phyloP scores from a whole-genome alignment of 2,329 filamentous ascomycete genomes.

The Xylariomycetidae sp. region DNA sequence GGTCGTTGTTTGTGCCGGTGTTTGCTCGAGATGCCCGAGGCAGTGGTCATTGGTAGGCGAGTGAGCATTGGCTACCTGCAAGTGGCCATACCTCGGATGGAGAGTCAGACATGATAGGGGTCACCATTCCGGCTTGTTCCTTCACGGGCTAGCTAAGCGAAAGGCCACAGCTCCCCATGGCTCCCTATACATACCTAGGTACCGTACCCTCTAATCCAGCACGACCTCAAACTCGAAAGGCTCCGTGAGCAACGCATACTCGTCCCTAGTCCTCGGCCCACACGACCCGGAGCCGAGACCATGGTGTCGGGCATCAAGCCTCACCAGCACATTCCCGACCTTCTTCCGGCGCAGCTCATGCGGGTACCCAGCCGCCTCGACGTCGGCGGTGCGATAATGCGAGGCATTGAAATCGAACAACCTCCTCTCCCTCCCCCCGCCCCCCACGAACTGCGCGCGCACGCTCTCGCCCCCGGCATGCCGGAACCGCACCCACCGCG shows the following conservation, averaged over 20 bases:
- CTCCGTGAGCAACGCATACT: constrained; percentile 37
- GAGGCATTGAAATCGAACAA: constrained; percentile 50
- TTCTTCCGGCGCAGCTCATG: constrained; percentile 50
- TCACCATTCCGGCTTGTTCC: too few relatives aligned
- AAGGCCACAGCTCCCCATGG: too few relatives aligned
- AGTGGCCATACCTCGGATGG: too few relatives aligned
- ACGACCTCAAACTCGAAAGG: constrained; percentile 38
- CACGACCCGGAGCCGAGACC: constrained; percentile 59
- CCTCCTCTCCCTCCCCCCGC: constrained; percentile 22
- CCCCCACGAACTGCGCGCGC: constrained; percentile 22
- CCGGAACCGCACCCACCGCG: constrained; percentile 48
- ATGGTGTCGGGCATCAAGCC: constrained; percentile 56
- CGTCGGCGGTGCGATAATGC: constrained; percentile 43
- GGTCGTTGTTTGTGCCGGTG: too few relatives aligned
- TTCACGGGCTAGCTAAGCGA: too few relatives aligned
- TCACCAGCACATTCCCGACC: constrained; percentile 48
- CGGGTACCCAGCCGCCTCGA: constrained; percentile 57
- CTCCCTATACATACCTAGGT: too few relatives aligned
- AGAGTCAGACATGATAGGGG: too few relatives aligned
- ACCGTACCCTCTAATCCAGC: constrained; percentile 26
- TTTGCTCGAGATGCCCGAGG: too few relatives aligned
- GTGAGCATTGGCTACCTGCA: too few relatives aligned
- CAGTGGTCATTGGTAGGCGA: too few relatives aligned
- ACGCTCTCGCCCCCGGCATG: constrained; percentile 17
- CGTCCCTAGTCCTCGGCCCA: constrained; percentile 47